phyloP scores from a whole-genome alignment of 2,329 filamentous ascomycete species.

The Aspergillus sergii region DNA sequence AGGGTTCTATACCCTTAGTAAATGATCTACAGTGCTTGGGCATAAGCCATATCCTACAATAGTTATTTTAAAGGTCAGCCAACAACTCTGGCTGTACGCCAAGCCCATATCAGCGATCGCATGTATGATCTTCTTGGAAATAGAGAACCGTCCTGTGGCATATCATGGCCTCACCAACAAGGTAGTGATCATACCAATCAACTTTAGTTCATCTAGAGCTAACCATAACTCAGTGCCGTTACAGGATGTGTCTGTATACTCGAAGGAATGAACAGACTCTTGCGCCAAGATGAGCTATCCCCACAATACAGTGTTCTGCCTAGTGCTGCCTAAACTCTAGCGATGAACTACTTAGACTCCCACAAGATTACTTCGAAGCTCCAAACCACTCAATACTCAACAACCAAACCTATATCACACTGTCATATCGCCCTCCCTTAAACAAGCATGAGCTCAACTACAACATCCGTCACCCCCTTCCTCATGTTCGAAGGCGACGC shows the following conservation, averaged over 20 bases:
- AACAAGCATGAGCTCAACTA: neutral
- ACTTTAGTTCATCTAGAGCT: neutral
- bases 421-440: neutral
- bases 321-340: neutral
- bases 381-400: no score
- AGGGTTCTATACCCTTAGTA: no score
- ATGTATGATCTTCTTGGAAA: no score
- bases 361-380: neutral
- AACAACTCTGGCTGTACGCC: no score
- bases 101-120: no score
- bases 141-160: no score
- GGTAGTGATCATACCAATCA: no score
- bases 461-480: neutral
- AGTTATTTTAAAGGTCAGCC: no score
- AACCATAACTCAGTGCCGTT: rapidly evolving
- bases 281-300: neutral
- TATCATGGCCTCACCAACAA: no score
- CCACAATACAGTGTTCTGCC: neutral
- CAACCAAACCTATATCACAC: neutral
- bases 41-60: no score
- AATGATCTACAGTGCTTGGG: no score
- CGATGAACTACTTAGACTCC: neutral
- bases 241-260: no score
- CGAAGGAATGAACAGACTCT: neutral
- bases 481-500: neutral